A percentile compares a stretch with the other conserved stretches of the same genome.
Conservation (phyloP, 2,329 filamentous ascomycete genomes). For the Aureobasidium sp. region DNA sequence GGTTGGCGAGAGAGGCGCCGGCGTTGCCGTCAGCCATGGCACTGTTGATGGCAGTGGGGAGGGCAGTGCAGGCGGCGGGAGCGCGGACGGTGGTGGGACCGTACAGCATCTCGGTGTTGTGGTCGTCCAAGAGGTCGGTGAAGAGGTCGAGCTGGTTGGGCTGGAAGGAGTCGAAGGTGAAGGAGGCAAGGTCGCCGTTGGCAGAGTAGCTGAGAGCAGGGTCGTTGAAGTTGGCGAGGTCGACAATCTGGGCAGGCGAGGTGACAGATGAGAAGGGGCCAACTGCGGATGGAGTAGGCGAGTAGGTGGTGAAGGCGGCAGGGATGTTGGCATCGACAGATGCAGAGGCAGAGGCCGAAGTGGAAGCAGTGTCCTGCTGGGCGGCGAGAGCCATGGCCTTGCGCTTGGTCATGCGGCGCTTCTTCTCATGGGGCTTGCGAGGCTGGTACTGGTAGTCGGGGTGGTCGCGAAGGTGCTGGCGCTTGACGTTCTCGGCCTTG, state of each 20-base stretch:
- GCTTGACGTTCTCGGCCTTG: slow-evolving; percentile 34
- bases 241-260: slow-evolving; percentile 10
- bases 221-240: slow-evolving; percentile 4
- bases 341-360: not conserved
- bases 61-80: not conserved
- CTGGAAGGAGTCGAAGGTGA: slow-evolving; percentile 14
- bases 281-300: not conserved
- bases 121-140: slow-evolving; percentile 5
- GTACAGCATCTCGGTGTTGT: not conserved
- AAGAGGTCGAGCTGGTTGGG: slow-evolving; percentile 11
- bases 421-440: slow-evolving; percentile 41
- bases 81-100: not conserved
- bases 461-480: slow-evolving; percentile 34
- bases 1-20: not conserved
- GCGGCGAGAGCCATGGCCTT: slow-evolving; percentile 10
- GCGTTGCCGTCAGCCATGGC: not conserved
- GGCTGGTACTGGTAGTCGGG: slow-evolving; percentile 42
- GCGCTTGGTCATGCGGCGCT: slow-evolving; percentile 32
- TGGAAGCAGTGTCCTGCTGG: not conserved
- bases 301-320: not conserved
- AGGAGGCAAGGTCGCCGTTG: slow-evolving; percentile 6
- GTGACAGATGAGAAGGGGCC: not conserved
- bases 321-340: not conserved
- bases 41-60: slow-evolving; percentile 1
- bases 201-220: slow-evolving; percentile 1